Percentiles rank a stretch among this genome's conserved stretches.
phyloP scores from a whole-genome alignment of 2,329 filamentous ascomycete species.

The Cadophora luteo-olivacea region DNA sequence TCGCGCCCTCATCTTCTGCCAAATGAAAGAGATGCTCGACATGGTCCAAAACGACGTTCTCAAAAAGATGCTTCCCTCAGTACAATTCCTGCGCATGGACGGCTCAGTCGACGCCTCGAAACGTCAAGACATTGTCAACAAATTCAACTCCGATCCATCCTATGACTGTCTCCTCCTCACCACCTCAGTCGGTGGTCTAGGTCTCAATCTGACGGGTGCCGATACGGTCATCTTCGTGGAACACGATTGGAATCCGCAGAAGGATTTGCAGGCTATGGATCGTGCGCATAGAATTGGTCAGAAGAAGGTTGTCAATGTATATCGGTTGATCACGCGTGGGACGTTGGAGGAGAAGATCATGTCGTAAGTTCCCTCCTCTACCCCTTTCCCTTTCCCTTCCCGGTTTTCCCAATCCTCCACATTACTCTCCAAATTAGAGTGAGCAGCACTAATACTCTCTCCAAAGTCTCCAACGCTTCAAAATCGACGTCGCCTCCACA shows the following conservation, averaged over 20 bases:
- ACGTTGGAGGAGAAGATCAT: slow-evolving; percentile 99
- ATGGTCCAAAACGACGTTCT: slow-evolving; percentile 97
- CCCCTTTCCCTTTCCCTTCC: not conserved
- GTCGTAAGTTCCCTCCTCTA: slow-evolving; percentile 56
- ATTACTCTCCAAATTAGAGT: too few species aligned
- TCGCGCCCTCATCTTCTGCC: slow-evolving; percentile 94
- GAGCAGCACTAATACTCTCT: too few species aligned
- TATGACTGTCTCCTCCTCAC: slow-evolving; percentile 95
- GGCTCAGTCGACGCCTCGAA: slow-evolving; percentile 91
- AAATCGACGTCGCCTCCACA: slow-evolving; percentile 97
- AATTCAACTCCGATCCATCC: slow-evolving; percentile 96
- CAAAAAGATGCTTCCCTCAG: slow-evolving; percentile 86
- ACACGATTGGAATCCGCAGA: slow-evolving; percentile 99
- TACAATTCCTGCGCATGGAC: slow-evolving; percentile 93
- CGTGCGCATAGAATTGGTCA: slow-evolving; percentile 97
- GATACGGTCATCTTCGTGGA: slow-evolving; percentile 99
- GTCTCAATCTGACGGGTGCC: slow-evolving; percentile 92
- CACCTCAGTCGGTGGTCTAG: slow-evolving; percentile 92
- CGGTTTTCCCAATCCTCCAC: too few species aligned
- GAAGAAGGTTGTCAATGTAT: slow-evolving; percentile 99
- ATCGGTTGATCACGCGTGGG: slow-evolving; percentile 92
- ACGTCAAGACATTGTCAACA: slow-evolving; percentile 97
- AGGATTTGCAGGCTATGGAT: slow-evolving; percentile 98
- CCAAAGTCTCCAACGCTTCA: slow-evolving; percentile 93
- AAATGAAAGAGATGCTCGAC: slow-evolving; percentile 99